Evolutionary conservation across 305 asterid species (phyloP).

Genomic region (Plantago coronopus): DNA sequence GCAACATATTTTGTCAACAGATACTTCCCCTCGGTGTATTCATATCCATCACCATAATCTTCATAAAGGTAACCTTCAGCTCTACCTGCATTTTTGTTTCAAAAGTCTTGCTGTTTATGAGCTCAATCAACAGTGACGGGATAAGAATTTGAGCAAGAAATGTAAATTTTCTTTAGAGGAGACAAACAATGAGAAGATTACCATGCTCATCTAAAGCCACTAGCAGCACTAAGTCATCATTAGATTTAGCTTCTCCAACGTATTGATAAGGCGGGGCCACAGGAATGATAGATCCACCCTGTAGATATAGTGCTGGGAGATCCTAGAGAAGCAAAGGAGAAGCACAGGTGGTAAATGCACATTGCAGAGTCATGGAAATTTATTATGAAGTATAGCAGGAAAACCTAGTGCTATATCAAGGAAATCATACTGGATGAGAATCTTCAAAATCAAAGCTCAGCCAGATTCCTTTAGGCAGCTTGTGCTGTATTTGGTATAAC

Average conservation of each 20-base stretch:
- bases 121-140: neutral
- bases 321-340: slow-evolving; percentile 44
- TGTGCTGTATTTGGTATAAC: slow-evolving; percentile 46
- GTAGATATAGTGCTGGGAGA: slow-evolving; percentile 78
- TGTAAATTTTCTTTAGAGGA: no score
- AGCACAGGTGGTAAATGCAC: slow-evolving; percentile 16
- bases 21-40: slow-evolving; percentile 58
- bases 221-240: slow-evolving; percentile 63
- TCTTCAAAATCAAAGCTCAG: slow-evolving; percentile 85
- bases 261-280: slow-evolving; percentile 60
- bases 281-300: slow-evolving; percentile 90
- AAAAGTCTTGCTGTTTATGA: slow-evolving; percentile 1
- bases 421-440: slow-evolving; percentile 70
- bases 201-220: slow-evolving; percentile 79
- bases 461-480: slow-evolving; percentile 86
- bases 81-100: slow-evolving; percentile 52
- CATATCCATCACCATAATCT: slow-evolving; percentile 95
- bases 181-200: slow-evolving; percentile 22
- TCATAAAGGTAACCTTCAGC: slow-evolving; percentile 87
- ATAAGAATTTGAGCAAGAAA: neutral
- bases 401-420: slow-evolving; percentile 9
- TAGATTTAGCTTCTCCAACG: slow-evolving; percentile 63
- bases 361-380: slow-evolving; percentile 3
- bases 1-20: slow-evolving; percentile 83
- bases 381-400: neutral